Evolutionary conservation across 495 filamentous ascomycete species (phyloP), one percentile per base, ranked within the genome.

Genomic region (Trypethelium eluteriae): DNA sequence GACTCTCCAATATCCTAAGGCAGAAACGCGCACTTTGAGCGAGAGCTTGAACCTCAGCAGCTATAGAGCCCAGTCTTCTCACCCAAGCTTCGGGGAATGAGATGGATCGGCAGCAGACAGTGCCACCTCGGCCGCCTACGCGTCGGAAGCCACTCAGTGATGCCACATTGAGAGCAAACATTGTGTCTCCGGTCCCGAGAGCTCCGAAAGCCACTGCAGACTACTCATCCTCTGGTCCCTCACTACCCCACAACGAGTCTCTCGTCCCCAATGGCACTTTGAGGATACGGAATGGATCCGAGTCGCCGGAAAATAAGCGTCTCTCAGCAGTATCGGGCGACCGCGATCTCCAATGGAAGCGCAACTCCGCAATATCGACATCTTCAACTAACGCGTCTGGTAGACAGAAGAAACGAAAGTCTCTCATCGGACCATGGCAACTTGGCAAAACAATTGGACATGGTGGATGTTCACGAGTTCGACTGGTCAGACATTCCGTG

Each of bases 351-450:
- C 80, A 84, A 32, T 80, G 82, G 5, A 88, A 89, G 35, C 84
- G 91, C 41, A 83, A 87, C 68, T 94, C 92, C 0, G 84, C 88
- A 57, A 79, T 89, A 16, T 93, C 91, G 0, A 86, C 85, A 2
- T 77, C 81, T 0, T 92, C 89, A 0, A 87, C 85, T 18, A 83
- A 79, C 62, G 74, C 82, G 2, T 88, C 86, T 12, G 72, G 81
- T 39, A 83, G 84, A 69, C 79, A 83, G 38, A 82, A 85, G 63
- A 79, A 70, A 38, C 70, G 86, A 57, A 96, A 96, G 74, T 89
- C 86, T 9, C 86, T 89, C 69, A 88, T 89, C 14, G 93, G 93
- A 2, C 92, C 93, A 71, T 98, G 95, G 95, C 83, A 90, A 62
- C 78, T 98, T 18, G 94, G 94, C 7, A 88, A 85, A 73, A 93